These are phyloP conservation scores for Arthrobotrys sinensis DNA, from an alignment of 2,329 filamentous ascomycete genomes.

Conservation along the genomic window DNA sequence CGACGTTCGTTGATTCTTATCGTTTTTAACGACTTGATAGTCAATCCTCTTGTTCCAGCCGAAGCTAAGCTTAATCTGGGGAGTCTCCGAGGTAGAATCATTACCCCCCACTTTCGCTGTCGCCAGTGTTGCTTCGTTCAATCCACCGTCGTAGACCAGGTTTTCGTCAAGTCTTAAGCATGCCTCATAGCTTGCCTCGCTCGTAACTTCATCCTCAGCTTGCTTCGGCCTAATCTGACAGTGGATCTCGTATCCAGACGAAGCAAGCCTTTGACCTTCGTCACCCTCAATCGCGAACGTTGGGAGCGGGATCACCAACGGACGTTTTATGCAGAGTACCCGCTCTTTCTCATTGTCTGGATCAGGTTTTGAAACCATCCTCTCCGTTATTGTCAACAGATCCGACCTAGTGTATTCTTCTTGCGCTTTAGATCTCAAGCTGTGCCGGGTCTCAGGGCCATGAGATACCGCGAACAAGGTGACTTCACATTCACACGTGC, in stretches of 20 bases:
- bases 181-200: neutral
- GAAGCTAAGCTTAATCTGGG: neutral
- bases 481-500: conserved; percentile 10
- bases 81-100: neutral
- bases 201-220: neutral
- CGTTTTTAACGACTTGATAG: neutral
- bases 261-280: neutral
- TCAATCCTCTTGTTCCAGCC: conserved; percentile 11
- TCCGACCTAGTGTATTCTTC: neutral
- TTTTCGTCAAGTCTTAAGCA: conserved; percentile 5
- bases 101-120: neutral
- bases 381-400: neutral
- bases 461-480: neutral
- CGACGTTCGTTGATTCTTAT: neutral
- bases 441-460: neutral
- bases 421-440: neutral
- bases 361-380: neutral
- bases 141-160: neutral
- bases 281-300: conserved; percentile 19
- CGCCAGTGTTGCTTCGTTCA: neutral
- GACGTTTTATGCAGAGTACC: neutral
- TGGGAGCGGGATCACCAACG: conserved; percentile 30
- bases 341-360: neutral
- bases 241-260: conserved; percentile 2
- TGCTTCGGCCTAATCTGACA: neutral